Evolutionary conservation across 208 protist genomes (phyloP).

Genomic region (Acanthamoeba sp.): DNA sequence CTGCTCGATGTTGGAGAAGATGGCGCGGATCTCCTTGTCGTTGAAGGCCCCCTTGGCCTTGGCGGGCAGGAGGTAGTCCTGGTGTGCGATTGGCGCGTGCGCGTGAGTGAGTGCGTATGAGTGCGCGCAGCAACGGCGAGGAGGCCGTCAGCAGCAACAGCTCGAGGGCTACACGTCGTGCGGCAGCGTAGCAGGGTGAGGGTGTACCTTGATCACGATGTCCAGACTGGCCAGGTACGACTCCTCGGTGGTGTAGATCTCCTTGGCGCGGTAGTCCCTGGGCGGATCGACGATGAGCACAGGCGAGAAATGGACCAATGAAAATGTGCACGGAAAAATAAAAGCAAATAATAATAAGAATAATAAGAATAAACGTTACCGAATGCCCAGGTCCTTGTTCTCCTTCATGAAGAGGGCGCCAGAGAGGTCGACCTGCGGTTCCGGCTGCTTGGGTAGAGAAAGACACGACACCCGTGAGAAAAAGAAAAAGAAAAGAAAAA

Average conservation of each 20-base stretch:
- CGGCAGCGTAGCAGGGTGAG: no score
- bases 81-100: background rate
- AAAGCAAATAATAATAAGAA: background rate
- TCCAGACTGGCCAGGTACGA: constrained; percentile 13
- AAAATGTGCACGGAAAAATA: background rate
- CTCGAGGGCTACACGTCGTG: no score
- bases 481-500: no score
- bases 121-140: no score
- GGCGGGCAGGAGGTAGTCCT: constrained; percentile 6
- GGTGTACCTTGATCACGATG: background rate
- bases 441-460: background rate
- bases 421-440: background rate
- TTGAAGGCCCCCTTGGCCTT: constrained; percentile 8
- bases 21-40: background rate
- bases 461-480: background rate
- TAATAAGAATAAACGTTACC: background rate
- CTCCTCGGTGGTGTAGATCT: constrained; percentile 54
- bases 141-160: no score
- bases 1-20: constrained; percentile 54
- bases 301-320: background rate
- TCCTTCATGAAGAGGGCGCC: constrained; percentile 22
- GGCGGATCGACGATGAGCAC: background rate
- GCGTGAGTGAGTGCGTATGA: background rate
- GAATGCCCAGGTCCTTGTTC: constrained; percentile 14
- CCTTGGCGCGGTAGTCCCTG: constrained; percentile 44